Evolutionary conservation across 2,329 filamentous ascomycete species (phyloP).

Genomic region (Colletotrichum lentis): DNA sequence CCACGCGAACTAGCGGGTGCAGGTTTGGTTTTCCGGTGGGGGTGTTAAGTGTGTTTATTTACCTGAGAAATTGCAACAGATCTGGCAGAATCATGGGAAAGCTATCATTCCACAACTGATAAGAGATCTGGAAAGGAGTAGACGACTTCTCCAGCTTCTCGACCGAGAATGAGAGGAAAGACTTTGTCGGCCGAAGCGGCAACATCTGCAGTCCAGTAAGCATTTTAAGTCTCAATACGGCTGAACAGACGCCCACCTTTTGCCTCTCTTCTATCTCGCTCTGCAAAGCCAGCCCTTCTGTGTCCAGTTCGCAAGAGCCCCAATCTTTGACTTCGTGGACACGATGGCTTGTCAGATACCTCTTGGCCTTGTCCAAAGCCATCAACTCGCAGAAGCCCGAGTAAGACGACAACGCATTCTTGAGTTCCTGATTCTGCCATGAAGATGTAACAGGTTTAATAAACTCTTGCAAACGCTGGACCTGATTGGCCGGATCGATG

Average conservation of each 20-base stretch:
- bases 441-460: constrained; percentile 81
- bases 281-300: constrained; percentile 81
- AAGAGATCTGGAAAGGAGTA: constrained; percentile 76
- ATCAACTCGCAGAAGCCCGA: constrained; percentile 81
- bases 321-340: constrained; percentile 84
- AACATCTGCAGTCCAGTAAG: constrained; percentile 59
- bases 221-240: background rate
- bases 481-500: constrained; percentile 74
- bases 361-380: constrained; percentile 80
- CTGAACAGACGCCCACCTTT: constrained; percentile 56
- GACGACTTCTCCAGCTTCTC: constrained; percentile 84
- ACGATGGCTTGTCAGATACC: constrained; percentile 76
- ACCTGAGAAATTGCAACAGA: constrained; percentile 83
- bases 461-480: constrained; percentile 77
- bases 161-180: constrained; percentile 89
- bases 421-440: constrained; percentile 79
- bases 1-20: background rate
- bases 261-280: constrained; percentile 79
- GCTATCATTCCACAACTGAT: constrained; percentile 82
- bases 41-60: constrained; percentile 36
- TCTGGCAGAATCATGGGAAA: constrained; percentile 86
- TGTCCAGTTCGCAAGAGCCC: constrained; percentile 79
- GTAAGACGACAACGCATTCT: constrained; percentile 75
- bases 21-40: background rate
- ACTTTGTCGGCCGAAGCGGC: constrained; percentile 87